phyloP scores from a whole-genome alignment of 2,329 filamentous ascomycete species.

The Fusarium avenaceum region DNA sequence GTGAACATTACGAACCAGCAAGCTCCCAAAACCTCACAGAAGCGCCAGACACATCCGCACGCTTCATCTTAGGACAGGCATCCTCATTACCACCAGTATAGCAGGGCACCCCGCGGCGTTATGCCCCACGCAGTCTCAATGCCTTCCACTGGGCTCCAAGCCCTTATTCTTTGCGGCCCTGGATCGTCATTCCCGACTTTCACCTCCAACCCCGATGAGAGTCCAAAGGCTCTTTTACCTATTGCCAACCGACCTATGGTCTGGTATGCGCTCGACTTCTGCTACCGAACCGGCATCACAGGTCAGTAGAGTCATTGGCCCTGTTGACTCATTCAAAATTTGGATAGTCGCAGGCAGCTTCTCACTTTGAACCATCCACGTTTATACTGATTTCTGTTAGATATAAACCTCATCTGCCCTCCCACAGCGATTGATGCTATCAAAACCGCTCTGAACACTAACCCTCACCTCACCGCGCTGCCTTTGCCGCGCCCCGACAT shows the following conservation, averaged over 20 bases:
- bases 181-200: conserved; percentile 87
- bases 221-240: conserved; percentile 84
- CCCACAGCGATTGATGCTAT: conserved; percentile 76
- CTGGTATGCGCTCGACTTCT: conserved; percentile 90
- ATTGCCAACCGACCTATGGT: conserved; percentile 91
- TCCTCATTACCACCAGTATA: conserved; percentile 8
- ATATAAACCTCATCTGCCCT: conserved; percentile 73
- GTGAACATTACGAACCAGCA: conserved; percentile 9
- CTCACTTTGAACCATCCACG: not conserved
- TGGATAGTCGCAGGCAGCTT: not conserved
- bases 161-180: conserved; percentile 85
- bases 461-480: conserved; percentile 81
- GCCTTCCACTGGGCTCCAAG: conserved; percentile 83
- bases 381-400: conserved; percentile 56
- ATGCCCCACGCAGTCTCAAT: conserved; percentile 84
- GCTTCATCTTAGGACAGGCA: not conserved
- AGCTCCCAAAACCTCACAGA: not conserved
- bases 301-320: conserved; percentile 61
- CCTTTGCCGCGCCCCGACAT: conserved; percentile 81
- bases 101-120: conserved; percentile 32
- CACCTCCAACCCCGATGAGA: conserved; percentile 82
- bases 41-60: not conserved
- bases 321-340: conserved; percentile 15
- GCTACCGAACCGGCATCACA: conserved; percentile 83
- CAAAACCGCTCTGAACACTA: conserved; percentile 78